phyloP scores from a whole-genome alignment of 495 filamentous ascomycete species.

The Xylaria nigripes region DNA sequence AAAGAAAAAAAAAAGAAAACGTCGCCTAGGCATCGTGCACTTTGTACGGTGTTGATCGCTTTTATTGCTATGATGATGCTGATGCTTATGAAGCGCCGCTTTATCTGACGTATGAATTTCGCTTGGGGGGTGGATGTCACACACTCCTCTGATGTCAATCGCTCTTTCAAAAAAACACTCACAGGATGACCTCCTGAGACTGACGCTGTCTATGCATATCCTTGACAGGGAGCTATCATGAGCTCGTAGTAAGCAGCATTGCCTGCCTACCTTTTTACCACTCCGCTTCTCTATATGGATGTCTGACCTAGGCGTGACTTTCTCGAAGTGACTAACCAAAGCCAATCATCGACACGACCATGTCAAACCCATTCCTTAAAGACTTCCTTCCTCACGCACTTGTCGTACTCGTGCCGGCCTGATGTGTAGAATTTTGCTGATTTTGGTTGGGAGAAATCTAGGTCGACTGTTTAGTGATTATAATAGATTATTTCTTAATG shows the following conservation, averaged over 20 bases:
- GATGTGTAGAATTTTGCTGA: not conserved
- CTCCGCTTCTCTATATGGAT: not conserved
- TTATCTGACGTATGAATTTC: too few relatives aligned
- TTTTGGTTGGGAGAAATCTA: not conserved
- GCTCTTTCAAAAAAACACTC: too few relatives aligned
- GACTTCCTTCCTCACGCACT: not conserved
- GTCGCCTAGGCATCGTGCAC: too few relatives aligned
- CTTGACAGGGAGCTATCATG: not conserved
- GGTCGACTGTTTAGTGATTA: not conserved
- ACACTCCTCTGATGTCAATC: too few relatives aligned
- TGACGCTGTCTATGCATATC: not conserved
- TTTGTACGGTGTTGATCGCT: too few relatives aligned
- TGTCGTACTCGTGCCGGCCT: not conserved
- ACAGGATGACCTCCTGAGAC: not conserved
- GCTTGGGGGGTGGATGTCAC: too few relatives aligned
- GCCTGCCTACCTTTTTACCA: not conserved
- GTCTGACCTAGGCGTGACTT: not conserved
- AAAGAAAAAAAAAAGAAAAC: too few relatives aligned
- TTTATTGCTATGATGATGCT: too few relatives aligned
- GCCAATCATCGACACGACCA: not conserved
- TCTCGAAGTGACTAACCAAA: not conserved
- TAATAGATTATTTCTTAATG: not conserved
- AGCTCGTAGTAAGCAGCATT: not conserved
- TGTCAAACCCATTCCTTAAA: not conserved
- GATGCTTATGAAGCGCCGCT: too few relatives aligned